A percentile compares a stretch with the other conserved stretches of the same genome.
Conservation (phyloP, 805 yeast species). For the Metschnikowia bowlesiae region DNA sequence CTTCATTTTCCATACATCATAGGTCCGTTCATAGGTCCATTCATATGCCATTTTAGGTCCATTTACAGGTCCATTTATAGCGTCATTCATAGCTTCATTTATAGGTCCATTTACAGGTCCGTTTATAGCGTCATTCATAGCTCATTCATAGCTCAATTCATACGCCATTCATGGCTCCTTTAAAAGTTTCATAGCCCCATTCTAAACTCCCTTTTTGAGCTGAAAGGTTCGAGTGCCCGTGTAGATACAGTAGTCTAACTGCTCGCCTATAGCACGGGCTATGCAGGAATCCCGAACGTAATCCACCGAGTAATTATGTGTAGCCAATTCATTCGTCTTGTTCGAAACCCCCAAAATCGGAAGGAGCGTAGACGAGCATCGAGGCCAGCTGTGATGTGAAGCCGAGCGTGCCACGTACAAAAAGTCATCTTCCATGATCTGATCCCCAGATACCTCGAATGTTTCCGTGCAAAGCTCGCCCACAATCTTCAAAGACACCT, state of each 20-base stretch:
- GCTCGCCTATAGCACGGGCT: conserved; percentile 14
- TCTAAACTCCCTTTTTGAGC: conserved; percentile 11
- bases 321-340: conserved; percentile 29
- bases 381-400: conserved; percentile 34
- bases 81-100: too few relatives aligned
- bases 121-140: too few relatives aligned
- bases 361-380: conserved; percentile 32
- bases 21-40: too few relatives aligned
- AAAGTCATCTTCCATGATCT: conserved; percentile 12
- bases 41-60: too few relatives aligned
- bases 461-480: conserved; percentile 32
- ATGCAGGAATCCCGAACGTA: conserved; percentile 7
- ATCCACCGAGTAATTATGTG: conserved; percentile 24
- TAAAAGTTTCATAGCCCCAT: not conserved
- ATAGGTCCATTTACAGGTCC: too few relatives aligned
- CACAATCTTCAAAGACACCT: conserved; percentile 21
- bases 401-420: conserved; percentile 21
- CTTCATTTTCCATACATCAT: conserved; percentile 3
- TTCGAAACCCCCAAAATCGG: conserved; percentile 34
- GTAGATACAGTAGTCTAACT: conserved; percentile 30
- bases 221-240: conserved; percentile 35
- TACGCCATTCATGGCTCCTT: not conserved
- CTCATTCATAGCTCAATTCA: too few relatives aligned
- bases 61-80: too few relatives aligned
- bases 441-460: conserved; percentile 19